Base-by-base conservation (phyloP, 2,329 filamentous ascomycete species). In the Paracamarosporium sp. region DNA sequence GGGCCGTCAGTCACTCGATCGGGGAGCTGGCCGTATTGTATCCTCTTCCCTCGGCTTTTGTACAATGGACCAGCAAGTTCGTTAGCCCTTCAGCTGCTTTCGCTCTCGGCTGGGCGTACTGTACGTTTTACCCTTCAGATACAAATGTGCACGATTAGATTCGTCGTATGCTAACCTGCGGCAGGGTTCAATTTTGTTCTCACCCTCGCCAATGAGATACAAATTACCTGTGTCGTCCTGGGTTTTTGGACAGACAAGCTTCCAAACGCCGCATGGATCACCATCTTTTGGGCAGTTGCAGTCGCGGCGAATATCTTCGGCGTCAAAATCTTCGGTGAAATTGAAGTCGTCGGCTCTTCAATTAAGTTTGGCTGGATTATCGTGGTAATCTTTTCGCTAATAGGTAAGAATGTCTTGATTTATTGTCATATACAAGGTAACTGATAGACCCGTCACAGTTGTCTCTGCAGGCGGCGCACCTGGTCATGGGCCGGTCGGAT, bases 351-450 rank as follows among this genome's bases (percentile, higher is more conserved):
- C 5, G 71, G 75, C 33, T 79, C 78, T 6, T 71, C 73, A 2
- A 78, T 82, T 64, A 83, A 83, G 58, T 80, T 82, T 35, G 72
- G 76, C 31, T 82, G 80, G 79, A 81, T 82, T 52, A 76, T 82
- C 53, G 73, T 82, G 24, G 78, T 82, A 60, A 81, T 83, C 61
- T 76, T 82, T 45, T 79, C 78, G 15, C 69, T 79, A 36, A 76
- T 76, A 44, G 69, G 70, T 72, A 53, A 41, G 69, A 11, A 38
- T 8, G 4, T 9, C 5, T 22, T 20, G 17, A 9, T n/a, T n/a
- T n/a, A 8, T 20, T 15, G 38, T 24, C 6, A 46, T 17, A 17
- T 4, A 28, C 5, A 2, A 1, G n/a, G 1, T 24, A 5, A 38
- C 24, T 44, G 24, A 56, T 44, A 12, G 3, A 17, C 45, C 48